Base-by-base conservation (phyloP, 2,329 filamentous ascomycete species). In the Claviceps sp. region DNA sequence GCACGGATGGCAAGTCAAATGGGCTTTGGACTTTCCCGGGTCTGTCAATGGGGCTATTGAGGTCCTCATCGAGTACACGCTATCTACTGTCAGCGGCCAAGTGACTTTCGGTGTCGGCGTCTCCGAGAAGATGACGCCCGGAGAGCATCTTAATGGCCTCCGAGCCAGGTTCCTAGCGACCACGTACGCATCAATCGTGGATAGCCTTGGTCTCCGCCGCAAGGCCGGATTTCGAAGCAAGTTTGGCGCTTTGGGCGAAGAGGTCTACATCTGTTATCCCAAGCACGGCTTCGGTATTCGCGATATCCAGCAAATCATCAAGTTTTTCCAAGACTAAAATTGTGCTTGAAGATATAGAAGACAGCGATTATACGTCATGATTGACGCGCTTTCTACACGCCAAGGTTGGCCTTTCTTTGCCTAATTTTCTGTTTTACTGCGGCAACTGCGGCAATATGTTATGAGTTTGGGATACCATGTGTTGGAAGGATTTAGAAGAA, bases 1-100 rank as follows among this genome's bases (percentile, higher is more conserved):
- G 38, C 81, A 94, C 64, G 90, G 90, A 51, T 94, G 88, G 81
- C 90, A 96, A 72, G 84, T 95, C 64, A 96, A 96, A 72, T 95
- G 93, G 74, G 86, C 86, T n/a, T 81, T 96, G 51, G 88, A 96
- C 68, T 95, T 96, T 75, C 90, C 89, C 0, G 81, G 80, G 26
- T 80, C 89, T 1, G 86, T 90, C n/a, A 87, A 81, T 45, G 90
- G 90, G 47, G 84, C 86, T 37, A 95, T 95, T 56, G 90, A 96
- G 70, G 78, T 84, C 42, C 78, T 93, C 42, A 85, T 94, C 60
- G 81, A 85, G 40, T 78, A 84, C 62, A 80, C 85, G 0, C 75
- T 94, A 55, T 62, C 67, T 6, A 62, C 63, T 42, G 66, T 79
- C 49, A 70, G 71, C 1, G 72, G 73, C 38, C 67, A 73, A 42